Base-by-base conservation (phyloP, 345 rosid genomes). In the Linum tenue region DNA sequence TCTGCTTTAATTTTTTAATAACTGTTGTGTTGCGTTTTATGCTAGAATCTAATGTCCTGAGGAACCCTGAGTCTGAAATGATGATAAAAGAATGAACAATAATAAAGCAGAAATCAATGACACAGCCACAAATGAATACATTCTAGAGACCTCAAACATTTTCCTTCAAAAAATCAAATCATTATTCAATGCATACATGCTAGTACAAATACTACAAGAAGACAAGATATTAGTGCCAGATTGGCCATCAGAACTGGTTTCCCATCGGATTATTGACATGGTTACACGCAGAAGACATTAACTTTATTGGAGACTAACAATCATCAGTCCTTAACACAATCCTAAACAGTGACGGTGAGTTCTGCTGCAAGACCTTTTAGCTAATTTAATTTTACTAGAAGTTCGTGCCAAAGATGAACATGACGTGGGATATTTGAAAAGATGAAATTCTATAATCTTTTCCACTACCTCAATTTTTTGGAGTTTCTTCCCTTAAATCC, bases 21-120 rank as follows among this genome's bases (percentile, higher is more conserved):
- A 89, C 88, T n/a, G 98, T 85, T 35, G 99, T 95, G 64, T 91
- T 91, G 22, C 94, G 92, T 80, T 82, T 91, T 42, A 95, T 95
- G 75, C 97, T 91, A 48, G 97, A 88, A 80, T 95, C 97, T 67
- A 95, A 74, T 44, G 97, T 87, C 85, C 97, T 81, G 58, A 95
- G 87, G 73, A 87, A 95, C 35, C 86, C 85, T 1, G 84, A 65
- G 72, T 94, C 97, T 95, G 84, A 76, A 78, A 68, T 59, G 67
- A 61, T 39, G 66, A 16, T 64, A 64, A 76, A 65, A 39, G 41
- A 62, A 48, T 64, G 31, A 22, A 22, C 31, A 22, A 80, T 66
- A 80, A 67, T 17, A 77, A 9, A 61, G 64, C 70, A 58, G 38
- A 38, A 60, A 67, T 42, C 44, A 37, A 68, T 65, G 56, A 58